Base-by-base conservation (phyloP, 495 filamentous ascomycete species). In the Lentithecium fluviatile region DNA sequence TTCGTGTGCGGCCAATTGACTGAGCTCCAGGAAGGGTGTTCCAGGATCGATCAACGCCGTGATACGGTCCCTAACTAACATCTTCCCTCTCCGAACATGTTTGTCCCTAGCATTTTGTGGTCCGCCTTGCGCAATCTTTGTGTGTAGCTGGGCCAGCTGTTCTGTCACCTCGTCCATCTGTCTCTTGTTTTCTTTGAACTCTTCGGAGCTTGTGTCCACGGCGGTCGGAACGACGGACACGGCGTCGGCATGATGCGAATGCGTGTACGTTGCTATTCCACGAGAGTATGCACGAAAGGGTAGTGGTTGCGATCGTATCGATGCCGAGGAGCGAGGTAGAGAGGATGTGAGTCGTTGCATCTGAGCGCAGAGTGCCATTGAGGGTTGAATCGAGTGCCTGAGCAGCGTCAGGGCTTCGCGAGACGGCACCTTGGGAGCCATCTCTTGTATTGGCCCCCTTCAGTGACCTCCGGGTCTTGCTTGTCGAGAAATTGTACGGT, bases 21-120 rank as follows among this genome's bases (percentile, higher is more conserved):
- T 95, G 5, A 98, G 80, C 73, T 98, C 94, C 52, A 98, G 77
- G 72, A 98, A 98, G 0, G 89, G 86, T 0, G 88, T 92, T 37
- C 92, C 91, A 0, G 89, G 86, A 70, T 98, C 94, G 54, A 97
- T 83, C 53, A 98, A 76, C 1, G 90, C 86, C 0, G 91, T 89
- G 25, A 98, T 82, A 7, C 94, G 87, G 66, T 98, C 95, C 56
- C 94, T 79, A 0, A 91, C 88, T 15, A 98, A 79, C 94, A 98
- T 97, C 79, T 97, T 97, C 51, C 90, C 89, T 40, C 92, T 79
- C 21, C 81, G 83, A 24, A 95, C 71, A 72, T 97, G 94, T 74
- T 97, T 98, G 56, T 96, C 85, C 51, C 89, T 79, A 4, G 95
- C 90, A 69, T 95, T 95, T 62, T 83, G 78, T 0, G 90, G 74